phyloP scores from a whole-genome alignment of 2,329 filamentous ascomycete species.

The Emericellopsis atlantica region DNA sequence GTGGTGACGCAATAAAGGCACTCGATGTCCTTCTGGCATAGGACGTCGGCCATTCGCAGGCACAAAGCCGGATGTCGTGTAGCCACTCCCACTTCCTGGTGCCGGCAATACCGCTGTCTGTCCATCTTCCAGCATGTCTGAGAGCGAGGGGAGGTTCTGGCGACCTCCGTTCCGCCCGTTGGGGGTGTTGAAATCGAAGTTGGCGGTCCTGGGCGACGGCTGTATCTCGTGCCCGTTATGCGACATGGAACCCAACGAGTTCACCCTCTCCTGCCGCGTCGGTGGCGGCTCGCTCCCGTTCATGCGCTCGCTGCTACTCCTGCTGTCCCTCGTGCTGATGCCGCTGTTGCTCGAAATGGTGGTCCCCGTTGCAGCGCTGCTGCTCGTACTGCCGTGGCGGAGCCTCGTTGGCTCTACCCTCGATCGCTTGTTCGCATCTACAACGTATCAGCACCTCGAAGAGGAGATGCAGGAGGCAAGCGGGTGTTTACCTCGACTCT shows the following conservation, averaged over 20 bases:
- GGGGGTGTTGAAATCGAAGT: conserved; percentile 17
- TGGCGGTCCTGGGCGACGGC: conserved; percentile 26
- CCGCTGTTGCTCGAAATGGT: conserved; percentile 22
- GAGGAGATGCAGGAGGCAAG: not conserved
- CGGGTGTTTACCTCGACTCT: conserved; percentile 35
- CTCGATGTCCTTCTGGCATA: conserved; percentile 10
- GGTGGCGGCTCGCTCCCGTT: conserved; percentile 35
- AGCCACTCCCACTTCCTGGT: not conserved
- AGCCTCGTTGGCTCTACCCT: conserved; percentile 28
- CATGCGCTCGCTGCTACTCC: conserved; percentile 31
- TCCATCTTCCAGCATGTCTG: conserved; percentile 31
- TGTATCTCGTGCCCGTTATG: conserved; percentile 23
- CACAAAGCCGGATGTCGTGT: conserved; percentile 9
- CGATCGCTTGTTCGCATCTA: conserved; percentile 24
- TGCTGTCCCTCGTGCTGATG: conserved; percentile 21
- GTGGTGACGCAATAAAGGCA: conserved; percentile 30
- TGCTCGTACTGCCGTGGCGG: conserved; percentile 25
- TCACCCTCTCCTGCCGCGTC: conserved; percentile 30
- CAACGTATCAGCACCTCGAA: not conserved
- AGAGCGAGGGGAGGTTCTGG: conserved; percentile 27
- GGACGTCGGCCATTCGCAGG: conserved; percentile 16
- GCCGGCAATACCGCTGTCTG: not conserved
- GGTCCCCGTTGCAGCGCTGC: conserved; percentile 22
- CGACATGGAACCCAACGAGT: conserved; percentile 23
- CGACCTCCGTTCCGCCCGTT: not conserved